Conservation (phyloP, 164 flowering plant species). For the Annona cherimola region DNA sequence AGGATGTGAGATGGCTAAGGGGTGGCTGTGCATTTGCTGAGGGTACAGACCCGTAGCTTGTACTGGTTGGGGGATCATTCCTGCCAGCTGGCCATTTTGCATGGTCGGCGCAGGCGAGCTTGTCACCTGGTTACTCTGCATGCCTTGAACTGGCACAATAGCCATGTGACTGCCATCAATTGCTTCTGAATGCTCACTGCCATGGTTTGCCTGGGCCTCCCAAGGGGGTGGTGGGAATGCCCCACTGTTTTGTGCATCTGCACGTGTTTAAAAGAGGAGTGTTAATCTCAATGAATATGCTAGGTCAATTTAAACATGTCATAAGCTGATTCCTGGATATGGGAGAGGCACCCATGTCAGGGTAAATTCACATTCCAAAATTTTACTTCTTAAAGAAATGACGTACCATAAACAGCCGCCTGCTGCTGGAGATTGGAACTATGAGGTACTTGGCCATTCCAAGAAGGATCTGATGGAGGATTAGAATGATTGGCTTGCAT, state of each 20-base stretch:
- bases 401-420: conserved; percentile 35
- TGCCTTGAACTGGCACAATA: conserved; percentile 33
- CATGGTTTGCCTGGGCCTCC: conserved; percentile 49
- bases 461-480: conserved; percentile 23
- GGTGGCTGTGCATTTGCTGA: conserved; percentile 27
- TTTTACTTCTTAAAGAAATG: not conserved
- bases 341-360: not conserved
- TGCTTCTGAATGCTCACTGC: not conserved
- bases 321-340: not conserved
- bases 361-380: not conserved
- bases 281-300: not conserved
- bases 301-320: not conserved
- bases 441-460: conserved; percentile 62
- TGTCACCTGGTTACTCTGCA: conserved; percentile 26
- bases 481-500: conserved; percentile 27
- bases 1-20: conserved; percentile 22
- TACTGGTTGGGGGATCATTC: conserved; percentile 28
- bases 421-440: conserved; percentile 33
- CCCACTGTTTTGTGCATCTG: conserved; percentile 44
- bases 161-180: conserved; percentile 1
- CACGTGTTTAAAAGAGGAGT: conserved; percentile 7
- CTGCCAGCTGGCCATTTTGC: conserved; percentile 26
- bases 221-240: conserved; percentile 93
- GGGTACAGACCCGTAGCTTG: conserved; percentile 44
- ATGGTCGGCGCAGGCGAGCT: not conserved